Evolutionary conservation across 352 stramenopile species (phyloP).

Genomic region (Aphanomyces stellatus): DNA sequence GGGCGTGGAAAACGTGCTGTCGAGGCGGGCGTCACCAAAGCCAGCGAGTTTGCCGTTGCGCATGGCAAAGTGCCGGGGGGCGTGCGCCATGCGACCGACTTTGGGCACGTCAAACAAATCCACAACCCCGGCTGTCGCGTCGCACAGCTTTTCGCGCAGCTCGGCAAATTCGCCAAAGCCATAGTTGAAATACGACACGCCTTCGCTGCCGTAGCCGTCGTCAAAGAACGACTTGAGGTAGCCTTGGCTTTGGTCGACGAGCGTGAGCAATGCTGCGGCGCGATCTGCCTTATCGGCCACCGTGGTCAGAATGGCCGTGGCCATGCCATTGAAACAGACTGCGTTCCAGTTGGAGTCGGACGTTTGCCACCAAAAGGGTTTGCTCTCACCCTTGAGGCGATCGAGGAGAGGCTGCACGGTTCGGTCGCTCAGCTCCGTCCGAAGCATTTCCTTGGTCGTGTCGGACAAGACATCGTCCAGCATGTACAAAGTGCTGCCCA

Average conservation of each 20-base stretch:
- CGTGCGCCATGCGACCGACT: not conserved
- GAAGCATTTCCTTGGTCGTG: not conserved
- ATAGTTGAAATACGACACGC: not conserved
- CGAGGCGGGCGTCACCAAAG: not conserved
- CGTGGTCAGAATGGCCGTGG: not conserved
- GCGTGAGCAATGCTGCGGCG: not conserved
- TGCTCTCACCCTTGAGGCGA: not conserved
- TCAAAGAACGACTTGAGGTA: not conserved
- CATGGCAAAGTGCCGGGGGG: not conserved
- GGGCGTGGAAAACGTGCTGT: not conserved
- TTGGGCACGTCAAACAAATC: not conserved
- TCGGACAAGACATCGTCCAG: not conserved
- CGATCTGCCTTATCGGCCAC: not conserved
- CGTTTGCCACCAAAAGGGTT: not conserved
- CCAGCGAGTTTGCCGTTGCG: not conserved
- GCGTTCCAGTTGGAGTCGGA: not conserved
- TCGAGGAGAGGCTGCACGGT: not conserved
- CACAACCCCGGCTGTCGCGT: not conserved
- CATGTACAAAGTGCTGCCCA: not conserved
- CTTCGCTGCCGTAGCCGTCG: not conserved
- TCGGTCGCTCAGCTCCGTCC: not conserved
- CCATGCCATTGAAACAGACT: not conserved
- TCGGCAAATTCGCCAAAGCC: not conserved
- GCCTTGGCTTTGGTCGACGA: not conserved
- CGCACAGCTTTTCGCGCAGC: not conserved